Evolutionary conservation across 495 filamentous ascomycete genomes (phyloP), one percentile per base, ranked within the genome.

Genomic region (Friedmanniomyces simplex): DNA sequence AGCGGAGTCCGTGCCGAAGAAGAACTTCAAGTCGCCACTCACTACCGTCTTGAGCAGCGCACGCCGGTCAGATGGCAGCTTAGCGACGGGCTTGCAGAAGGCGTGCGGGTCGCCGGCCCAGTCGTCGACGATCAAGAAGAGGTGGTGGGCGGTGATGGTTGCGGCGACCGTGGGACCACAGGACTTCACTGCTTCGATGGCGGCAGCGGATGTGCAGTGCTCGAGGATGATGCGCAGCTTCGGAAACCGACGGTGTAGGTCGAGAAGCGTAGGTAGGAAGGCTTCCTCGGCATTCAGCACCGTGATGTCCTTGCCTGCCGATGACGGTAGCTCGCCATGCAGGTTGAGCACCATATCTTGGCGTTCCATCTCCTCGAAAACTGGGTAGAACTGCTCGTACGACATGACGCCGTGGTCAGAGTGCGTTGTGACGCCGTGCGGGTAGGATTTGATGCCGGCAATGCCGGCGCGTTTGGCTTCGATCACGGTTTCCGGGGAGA

Each of bases 201-300:
- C 91, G n/a, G 83, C 86, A 0, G 81, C 83, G 0, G 87, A 90
- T 26, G 86, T 93, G 74, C 86, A 90, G 71, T 95, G 90, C 69
- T 87, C 82, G 51, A 83, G 68, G 56, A 95, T 82, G 58, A 94
- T 93, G 18, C 86, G 80, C 49, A 95, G 78, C 26, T 82, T 78
- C 2, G 91, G 93, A 69, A 91, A 97, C 25, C 76, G 73, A 24
- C 75, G 66, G 58, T 93, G 86, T 2, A 98, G 77, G 25, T 78
- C 77, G 37, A 77, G 68, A 13, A 95, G 75, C 1, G 79, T 87
- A 8, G 89, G 91, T 2, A 96, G 77, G 72, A 95, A 96, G 7
- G 73, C 74, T 58, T 83, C 78, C 73, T 96, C 91, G 13, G 88
- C 86, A 47, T 88, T 89, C 54, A 91, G 76, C 36, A 88, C 80